Base-by-base conservation (phyloP, 1,284 basidiomycete genomes). In the Rhodotorula sp. region DNA sequence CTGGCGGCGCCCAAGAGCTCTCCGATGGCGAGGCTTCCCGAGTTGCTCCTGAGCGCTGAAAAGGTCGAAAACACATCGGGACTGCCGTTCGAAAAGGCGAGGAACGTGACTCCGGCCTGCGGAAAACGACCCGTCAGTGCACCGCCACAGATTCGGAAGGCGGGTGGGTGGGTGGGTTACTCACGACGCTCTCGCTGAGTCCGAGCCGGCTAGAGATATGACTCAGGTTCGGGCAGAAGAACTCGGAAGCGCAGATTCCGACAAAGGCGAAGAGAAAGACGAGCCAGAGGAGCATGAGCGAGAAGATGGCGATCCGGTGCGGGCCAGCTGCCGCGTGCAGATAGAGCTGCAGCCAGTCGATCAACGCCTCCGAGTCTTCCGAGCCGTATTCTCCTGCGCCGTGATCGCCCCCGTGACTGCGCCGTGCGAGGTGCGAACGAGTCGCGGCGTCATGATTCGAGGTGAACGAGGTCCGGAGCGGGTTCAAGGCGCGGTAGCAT, bases 1-100 rank as follows among this genome's bases (percentile, higher is more conserved):
- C 92, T 88, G 2, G 96, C 95, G 1, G 96, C 96, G 21, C 96
- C 96, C 31, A 99, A 85, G 8, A 99, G 86, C 82, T 99, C 96
- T 52, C 96, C 96, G 62, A 99, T 88, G 0, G 96, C 96, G 65
- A 99, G 83, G 66, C 91, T 88, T 12, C 94, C 93, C 1, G 93
- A 92, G 78, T 90, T 85, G 21, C 89, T 85, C 60, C 88, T 88
- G 88, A 99, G 92, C 23, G 96, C 92, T 0, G 92, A 91, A 80
- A 96, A 97, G 0, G 96, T 98, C 18, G 92, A 91, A 81, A 98
- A 97, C 8, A 94, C 87, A 80, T 96, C 93, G 0, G 93, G 93
- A 76, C 90, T 92, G 46, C 92, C 93, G 80, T 96, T 97, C 57
- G 94, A 93, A 80, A 96, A 93, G 0, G 94, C 94, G 31, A 97